Evolutionary conservation across 495 filamentous ascomycete genomes (phyloP).

Genomic region (Xylaria acuta): DNA sequence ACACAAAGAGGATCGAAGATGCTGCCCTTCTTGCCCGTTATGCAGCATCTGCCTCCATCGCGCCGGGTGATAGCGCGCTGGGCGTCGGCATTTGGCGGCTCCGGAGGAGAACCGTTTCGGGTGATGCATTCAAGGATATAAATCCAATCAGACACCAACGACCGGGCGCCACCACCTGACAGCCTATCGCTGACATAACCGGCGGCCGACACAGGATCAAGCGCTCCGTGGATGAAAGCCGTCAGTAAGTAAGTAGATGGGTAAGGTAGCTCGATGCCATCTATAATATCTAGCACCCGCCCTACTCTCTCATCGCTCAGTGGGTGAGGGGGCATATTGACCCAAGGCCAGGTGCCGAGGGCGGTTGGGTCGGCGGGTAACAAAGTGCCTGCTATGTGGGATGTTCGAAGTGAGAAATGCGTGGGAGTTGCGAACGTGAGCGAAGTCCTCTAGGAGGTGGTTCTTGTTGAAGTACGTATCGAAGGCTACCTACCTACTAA

Average conservation of each 20-base stretch:
- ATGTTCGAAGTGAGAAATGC: too few relatives aligned
- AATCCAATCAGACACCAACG: conserved; percentile 35
- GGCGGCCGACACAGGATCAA: conserved; percentile 7
- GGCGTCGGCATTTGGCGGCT: conserved; percentile 19
- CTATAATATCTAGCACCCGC: neutral
- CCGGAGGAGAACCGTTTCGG: conserved; percentile 23
- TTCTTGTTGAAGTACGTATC: too few relatives aligned
- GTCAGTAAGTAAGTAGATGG: neutral
- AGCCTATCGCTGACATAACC: conserved; percentile 6
- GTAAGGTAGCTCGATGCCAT: conserved; percentile 4
- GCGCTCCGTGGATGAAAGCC: neutral
- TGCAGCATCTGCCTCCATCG: conserved; percentile 36
- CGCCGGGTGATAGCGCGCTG: conserved; percentile 30
- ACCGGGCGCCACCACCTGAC: conserved; percentile 26
- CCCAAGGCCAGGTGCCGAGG: neutral
- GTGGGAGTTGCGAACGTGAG: too few relatives aligned
- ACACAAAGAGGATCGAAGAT: conserved; percentile 38
- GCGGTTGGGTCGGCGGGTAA: too few relatives aligned
- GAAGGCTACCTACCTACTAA: too few relatives aligned
- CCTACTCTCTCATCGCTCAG: neutral
- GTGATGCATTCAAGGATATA: conserved; percentile 36
- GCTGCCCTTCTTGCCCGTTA: conserved; percentile 35
- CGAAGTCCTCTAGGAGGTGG: too few relatives aligned
- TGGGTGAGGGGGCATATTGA: conserved; percentile 1
- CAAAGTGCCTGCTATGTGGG: neutral